Evolutionary conservation across 2,329 filamentous ascomycete genomes (phyloP), one percentile per base, ranked within the genome.

Genomic region (Cyanodermella asteris): DNA sequence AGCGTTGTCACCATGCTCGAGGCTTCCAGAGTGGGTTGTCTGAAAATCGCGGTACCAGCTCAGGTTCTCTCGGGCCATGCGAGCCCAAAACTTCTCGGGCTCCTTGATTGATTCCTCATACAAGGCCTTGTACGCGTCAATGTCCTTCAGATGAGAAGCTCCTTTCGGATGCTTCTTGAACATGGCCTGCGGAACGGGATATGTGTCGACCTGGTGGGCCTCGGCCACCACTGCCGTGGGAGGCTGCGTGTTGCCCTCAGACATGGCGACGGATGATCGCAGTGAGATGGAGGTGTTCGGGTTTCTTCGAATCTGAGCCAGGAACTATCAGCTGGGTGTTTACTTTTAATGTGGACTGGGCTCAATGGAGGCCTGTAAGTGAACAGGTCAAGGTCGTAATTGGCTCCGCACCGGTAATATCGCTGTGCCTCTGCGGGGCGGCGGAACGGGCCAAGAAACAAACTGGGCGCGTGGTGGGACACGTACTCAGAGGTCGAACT

Each of bases 1-100:
- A 34, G 81, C 76, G 43, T 64, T 72, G 55, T 97, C 82, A 38
- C 87, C 87, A 34, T 74, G 60, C 26, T 49, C 49, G 28, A 97
- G 65, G 16, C 68, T 70, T 32, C 87, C 87, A 31, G 61, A 65
- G 47, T 69, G 69, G 26, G 90, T 81, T 8, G 82, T 94, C 49
- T 91, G 57, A 53, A 97, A 97, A 45, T 94, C 84, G 37, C 64
- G 65, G 36, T 80, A 71, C 76, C 87, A 97, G 25, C 74, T 72
- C 38, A 97, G 64, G 27, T 93, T 68, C 41, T 94, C 81, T 35
- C 81, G 76, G 24, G 82, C 87, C 47, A 74, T 61, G 36, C 63
- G 64, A 32, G 61, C 81, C 82, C 84, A 97, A 59, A 94, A 97
- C 49, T 74, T 70, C 35, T 82, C 58, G 24, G 87, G 84, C 39